These are phyloP conservation scores for Oemleria cerasiformis DNA, from an alignment of 306 rosid genomes.

Conservation along the genomic window DNA sequence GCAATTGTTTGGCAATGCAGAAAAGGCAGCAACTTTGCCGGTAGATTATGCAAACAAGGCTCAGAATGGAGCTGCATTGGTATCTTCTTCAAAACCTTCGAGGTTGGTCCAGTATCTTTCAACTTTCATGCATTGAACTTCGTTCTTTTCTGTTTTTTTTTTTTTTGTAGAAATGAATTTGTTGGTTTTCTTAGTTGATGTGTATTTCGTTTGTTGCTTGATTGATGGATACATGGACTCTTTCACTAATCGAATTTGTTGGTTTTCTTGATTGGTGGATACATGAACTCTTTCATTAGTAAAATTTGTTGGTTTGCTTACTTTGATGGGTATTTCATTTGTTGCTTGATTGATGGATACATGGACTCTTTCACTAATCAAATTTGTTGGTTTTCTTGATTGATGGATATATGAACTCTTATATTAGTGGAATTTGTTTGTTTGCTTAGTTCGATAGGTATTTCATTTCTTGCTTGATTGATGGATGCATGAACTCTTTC, in stretches of 20 bases:
- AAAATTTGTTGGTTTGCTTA: not conserved
- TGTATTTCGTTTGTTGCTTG: too few relatives aligned
- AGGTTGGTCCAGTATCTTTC: conserved; percentile 30
- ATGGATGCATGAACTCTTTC: not conserved
- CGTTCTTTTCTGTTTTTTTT: not conserved
- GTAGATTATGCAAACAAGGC: not conserved
- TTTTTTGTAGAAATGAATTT: not conserved
- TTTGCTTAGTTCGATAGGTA: not conserved
- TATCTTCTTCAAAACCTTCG: conserved; percentile 23
- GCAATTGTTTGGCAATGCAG: conserved; percentile 53
- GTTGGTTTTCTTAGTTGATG: not conserved
- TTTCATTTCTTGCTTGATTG: not conserved
- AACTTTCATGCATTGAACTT: not conserved
- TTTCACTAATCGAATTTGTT: not conserved
- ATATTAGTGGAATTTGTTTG: not conserved
- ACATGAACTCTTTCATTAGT: not conserved
- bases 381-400: not conserved
- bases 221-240: not conserved
- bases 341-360: not conserved
- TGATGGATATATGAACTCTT: not conserved
- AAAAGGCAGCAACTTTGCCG: conserved; percentile 16
- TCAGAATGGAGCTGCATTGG: conserved; percentile 47
- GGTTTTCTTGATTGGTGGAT: not conserved
- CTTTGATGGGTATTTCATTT: not conserved
- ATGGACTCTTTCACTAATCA: not conserved